These are phyloP conservation scores for Leucocoprinus leucothites DNA, from an alignment of 768 basidiomycete genomes.

Conservation along the genomic window DNA sequence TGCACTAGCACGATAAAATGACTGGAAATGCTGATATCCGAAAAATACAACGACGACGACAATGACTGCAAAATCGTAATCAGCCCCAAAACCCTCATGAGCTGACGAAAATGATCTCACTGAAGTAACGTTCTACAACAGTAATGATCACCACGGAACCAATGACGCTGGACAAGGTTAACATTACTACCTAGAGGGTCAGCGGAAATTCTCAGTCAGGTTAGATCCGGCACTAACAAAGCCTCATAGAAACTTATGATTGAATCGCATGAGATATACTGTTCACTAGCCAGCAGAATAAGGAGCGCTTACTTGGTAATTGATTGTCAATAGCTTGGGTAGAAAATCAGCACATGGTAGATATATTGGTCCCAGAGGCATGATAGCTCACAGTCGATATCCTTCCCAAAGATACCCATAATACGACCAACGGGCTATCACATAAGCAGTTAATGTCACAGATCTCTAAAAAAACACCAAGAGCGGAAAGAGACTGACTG, in stretches of 20 bases:
- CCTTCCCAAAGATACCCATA: slow-evolving; percentile 61
- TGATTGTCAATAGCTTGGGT: slow-evolving; percentile 59
- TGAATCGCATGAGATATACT: background rate
- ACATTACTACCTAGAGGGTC: slow-evolving; percentile 31
- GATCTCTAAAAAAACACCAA: background rate
- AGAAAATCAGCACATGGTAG: background rate
- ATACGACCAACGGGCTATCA: slow-evolving; percentile 58
- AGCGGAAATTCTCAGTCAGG: background rate
- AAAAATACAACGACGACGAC: slow-evolving; percentile 48
- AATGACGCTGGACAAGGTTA: slow-evolving; percentile 48
- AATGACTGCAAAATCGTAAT: slow-evolving; percentile 38
- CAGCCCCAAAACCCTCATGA: background rate
- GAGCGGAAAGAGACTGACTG: slow-evolving; percentile 27
- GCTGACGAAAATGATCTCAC: slow-evolving; percentile 31
- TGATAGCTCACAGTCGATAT: slow-evolving; percentile 50
- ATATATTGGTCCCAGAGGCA: background rate
- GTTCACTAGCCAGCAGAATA: background rate
- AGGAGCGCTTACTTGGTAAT: slow-evolving; percentile 41
- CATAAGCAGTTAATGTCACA: background rate
- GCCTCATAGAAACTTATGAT: slow-evolving; percentile 49
- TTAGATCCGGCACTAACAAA: slow-evolving; percentile 39
- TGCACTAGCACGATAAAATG: slow-evolving; percentile 69
- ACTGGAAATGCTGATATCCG: slow-evolving; percentile 64
- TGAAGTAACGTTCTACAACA: slow-evolving; percentile 58
- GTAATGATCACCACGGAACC: slow-evolving; percentile 56